These are phyloP conservation scores for Hibiscus syriacus DNA, from an alignment of 345 rosid species.

Conservation along the genomic window DNA sequence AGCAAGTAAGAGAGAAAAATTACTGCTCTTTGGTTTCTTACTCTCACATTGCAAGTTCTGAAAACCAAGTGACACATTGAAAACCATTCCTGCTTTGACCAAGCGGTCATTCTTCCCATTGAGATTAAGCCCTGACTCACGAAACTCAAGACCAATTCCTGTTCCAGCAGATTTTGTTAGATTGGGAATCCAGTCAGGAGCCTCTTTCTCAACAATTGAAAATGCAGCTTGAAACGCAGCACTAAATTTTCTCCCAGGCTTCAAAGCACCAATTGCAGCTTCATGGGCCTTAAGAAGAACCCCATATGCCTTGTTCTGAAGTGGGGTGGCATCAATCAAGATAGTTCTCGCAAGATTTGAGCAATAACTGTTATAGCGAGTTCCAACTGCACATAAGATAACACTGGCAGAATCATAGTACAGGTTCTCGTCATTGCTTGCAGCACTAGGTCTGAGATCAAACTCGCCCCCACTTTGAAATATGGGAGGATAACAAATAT, in stretches of 20 bases:
- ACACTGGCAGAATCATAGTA: constrained; percentile 88
- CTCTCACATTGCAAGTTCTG: constrained; percentile 91
- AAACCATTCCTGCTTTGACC: constrained; percentile 61
- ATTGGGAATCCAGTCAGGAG: constrained; percentile 62
- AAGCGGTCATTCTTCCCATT: constrained; percentile 72
- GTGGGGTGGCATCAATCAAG: constrained; percentile 73
- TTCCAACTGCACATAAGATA: constrained; percentile 79
- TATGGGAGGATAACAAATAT: constrained; percentile 92
- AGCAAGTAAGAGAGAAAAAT: constrained; percentile 66
- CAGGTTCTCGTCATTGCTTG: constrained; percentile 72
- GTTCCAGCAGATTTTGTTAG: constrained; percentile 92
- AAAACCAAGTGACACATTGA: constrained; percentile 88
- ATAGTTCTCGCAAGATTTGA: constrained; percentile 78
- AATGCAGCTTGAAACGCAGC: constrained; percentile 73
- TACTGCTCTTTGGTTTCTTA: no score
- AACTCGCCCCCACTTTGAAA: constrained; percentile 96
- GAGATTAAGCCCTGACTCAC: constrained; percentile 76
- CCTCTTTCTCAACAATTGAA: constrained; percentile 68
- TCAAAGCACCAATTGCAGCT: constrained; percentile 64
- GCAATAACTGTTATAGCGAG: constrained; percentile 87
- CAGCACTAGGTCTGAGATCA: constrained; percentile 94
- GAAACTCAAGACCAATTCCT: constrained; percentile 93
- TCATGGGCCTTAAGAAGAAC: constrained; percentile 89
- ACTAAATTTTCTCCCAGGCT: constrained; percentile 57
- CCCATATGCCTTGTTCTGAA: constrained; percentile 84